Base-by-base conservation (phyloP, 2,329 filamentous ascomycete genomes). In the Colletotrichum sansevieriae region DNA sequence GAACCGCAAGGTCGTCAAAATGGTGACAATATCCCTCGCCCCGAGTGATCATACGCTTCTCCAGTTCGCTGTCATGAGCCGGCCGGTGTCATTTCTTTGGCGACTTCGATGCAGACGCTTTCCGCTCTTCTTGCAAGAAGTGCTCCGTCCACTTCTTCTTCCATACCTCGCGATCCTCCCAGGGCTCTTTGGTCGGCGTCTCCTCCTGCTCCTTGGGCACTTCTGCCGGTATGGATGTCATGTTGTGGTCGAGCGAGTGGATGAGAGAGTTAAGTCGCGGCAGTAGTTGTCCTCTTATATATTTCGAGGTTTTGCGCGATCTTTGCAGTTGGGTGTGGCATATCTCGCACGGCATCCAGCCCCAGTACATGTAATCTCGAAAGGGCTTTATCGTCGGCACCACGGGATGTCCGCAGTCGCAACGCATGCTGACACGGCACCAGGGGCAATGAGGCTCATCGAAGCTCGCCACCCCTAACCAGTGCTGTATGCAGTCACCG, bases 401-500 rank as follows among this genome's bases (percentile, higher is more conserved):
- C 11, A 75, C 72, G 7, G 78, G 77, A 49, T 80, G 78, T 13
- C 76, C 75, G 71, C 78, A 80, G 44, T 39, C 44, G 70, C 78
- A 76, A 13, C 73, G 66, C 68, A 76, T 75, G 15, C 67, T 56
- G 13, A 71, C 65, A 29, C 81, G 80, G 73, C 81, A 83, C 68
- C 83, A 75, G 56, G 81, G 82, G 63, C 82, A 83, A 51, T 73
- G 74, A 2, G 80, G 78, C 47, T 75, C 72, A 4, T 76, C 75
- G 44, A 79, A 76, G 68, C 77, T 78, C 49, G 77, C 75, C 61
- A 81, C 65, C 54, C 74, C 73, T 12, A 84, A 77, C 78, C 83
- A 84, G 55, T 76, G 76, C 67, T 82, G 82, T 73, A 83, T 79
- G 75, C 82, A 84, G 63, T 76, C 70, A 47, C 76, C 77, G 47